phyloP scores from a whole-genome alignment of 2,329 filamentous ascomycete genomes.

The Lasiodiplodia sp. region DNA sequence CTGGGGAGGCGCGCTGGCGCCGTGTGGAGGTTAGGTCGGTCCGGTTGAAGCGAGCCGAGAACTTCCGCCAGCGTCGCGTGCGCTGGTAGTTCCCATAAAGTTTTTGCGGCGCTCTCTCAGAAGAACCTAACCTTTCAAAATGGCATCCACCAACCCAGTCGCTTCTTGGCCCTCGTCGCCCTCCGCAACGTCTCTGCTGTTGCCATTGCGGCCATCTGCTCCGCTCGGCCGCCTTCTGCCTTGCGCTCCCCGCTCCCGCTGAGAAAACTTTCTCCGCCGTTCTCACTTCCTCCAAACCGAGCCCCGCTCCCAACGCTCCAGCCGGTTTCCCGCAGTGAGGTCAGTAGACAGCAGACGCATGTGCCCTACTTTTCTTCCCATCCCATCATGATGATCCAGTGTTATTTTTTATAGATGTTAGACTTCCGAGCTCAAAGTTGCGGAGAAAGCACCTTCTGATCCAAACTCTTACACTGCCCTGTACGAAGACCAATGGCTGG shows the following conservation, averaged over 20 bases:
- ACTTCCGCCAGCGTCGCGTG: constrained; percentile 18
- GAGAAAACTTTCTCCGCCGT: constrained; percentile 16
- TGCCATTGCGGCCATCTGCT: constrained; percentile 10
- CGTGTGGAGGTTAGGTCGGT: constrained; percentile 1
- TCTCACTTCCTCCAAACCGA: not conserved
- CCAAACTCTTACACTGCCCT: not conserved
- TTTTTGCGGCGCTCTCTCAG: constrained; percentile 26
- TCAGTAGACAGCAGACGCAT: not conserved
- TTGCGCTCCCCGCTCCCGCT: constrained; percentile 1
- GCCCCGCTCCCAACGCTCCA: not conserved
- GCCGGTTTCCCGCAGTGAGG: constrained; percentile 11
- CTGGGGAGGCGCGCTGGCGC: not conserved
- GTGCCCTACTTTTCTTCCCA: not conserved
- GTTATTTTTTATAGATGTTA: constrained; percentile 49
- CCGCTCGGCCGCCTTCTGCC: not conserved
- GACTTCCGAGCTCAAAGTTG: constrained; percentile 47
- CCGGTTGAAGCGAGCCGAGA: constrained; percentile 14
- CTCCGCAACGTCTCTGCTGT: not conserved
- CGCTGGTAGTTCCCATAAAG: constrained; percentile 23
- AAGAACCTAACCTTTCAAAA: constrained; percentile 27
- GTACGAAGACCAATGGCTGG: not conserved
- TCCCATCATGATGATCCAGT: constrained; percentile 35
- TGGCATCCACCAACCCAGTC: constrained; percentile 22
- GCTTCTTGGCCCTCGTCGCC: constrained; percentile 21
- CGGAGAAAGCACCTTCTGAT: constrained; percentile 34